Evolutionary conservation across 2,329 filamentous ascomycete genomes (phyloP).

Genomic region (Scedosporium aurantiacum): DNA sequence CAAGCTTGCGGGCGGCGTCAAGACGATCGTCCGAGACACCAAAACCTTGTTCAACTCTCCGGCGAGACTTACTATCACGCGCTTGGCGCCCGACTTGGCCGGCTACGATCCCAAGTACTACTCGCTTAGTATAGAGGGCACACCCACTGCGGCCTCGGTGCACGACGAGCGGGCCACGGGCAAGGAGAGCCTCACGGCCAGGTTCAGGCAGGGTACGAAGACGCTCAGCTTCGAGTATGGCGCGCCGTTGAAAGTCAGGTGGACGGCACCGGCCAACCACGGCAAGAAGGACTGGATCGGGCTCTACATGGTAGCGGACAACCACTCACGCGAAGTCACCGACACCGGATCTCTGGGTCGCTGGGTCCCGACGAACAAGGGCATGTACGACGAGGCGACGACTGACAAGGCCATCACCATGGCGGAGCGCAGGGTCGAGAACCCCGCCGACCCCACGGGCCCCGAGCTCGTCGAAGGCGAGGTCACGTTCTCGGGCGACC

Average conservation of each 20-base stretch:
- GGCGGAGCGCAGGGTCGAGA: slow-evolving; percentile 51
- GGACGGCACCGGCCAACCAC: slow-evolving; percentile 81
- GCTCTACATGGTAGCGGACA: slow-evolving; percentile 92
- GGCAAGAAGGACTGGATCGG: slow-evolving; percentile 91
- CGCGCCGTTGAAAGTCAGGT: slow-evolving; percentile 76
- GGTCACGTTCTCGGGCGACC: slow-evolving; percentile 81
- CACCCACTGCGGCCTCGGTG: slow-evolving; percentile 36
- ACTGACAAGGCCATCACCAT: slow-evolving; percentile 68
- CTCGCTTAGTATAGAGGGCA: slow-evolving; percentile 61
- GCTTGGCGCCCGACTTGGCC: slow-evolving; percentile 67
- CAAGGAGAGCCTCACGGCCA: slow-evolving; percentile 61
- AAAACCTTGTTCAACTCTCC: slow-evolving; percentile 80
- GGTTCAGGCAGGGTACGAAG: slow-evolving; percentile 58
- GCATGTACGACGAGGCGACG: slow-evolving; percentile 63
- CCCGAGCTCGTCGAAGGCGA: slow-evolving; percentile 62
- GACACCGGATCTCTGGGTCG: slow-evolving; percentile 76
- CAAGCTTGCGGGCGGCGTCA: slow-evolving; percentile 76
- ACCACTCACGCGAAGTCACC: slow-evolving; percentile 73
- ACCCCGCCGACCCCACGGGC: slow-evolving; percentile 25
- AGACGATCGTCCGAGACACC: slow-evolving; percentile 78
- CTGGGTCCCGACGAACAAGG: slow-evolving; percentile 73
- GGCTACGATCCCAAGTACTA: slow-evolving; percentile 74
- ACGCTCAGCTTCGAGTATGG: slow-evolving; percentile 81
- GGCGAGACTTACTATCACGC: slow-evolving; percentile 71
- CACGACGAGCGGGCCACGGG: slow-evolving; percentile 52